These are phyloP conservation scores for Syzygium oleosum DNA, from an alignment of 345 rosid species.

Conservation along the genomic window DNA sequence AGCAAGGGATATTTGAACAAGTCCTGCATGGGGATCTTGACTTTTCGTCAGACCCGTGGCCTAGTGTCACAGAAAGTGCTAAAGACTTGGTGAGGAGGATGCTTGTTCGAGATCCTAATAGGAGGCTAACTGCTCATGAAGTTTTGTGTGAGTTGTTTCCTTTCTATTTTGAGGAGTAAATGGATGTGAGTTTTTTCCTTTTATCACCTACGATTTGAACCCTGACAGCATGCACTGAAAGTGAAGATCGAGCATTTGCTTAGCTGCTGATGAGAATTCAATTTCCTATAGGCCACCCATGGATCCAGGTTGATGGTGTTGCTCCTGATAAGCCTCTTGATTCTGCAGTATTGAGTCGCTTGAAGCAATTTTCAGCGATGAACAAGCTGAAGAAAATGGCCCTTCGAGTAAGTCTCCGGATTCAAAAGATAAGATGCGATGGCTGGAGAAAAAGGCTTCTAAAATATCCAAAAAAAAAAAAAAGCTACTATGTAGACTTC, in stretches of 20 bases:
- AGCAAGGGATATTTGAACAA: constrained; percentile 42
- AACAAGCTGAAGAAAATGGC: constrained; percentile 41
- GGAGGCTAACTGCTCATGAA: constrained; percentile 34
- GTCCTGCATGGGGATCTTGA: constrained; percentile 40
- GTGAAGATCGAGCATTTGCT: not conserved
- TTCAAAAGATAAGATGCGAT: not conserved
- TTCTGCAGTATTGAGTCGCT: constrained; percentile 31
- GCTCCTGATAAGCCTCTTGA: constrained; percentile 45
- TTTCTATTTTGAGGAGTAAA: not conserved
- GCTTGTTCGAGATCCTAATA: constrained; percentile 35
- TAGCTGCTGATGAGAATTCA: not conserved
- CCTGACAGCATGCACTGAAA: not conserved
- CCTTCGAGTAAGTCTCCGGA: constrained; percentile 14
- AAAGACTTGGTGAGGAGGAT: constrained; percentile 36
- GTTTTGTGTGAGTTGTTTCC: constrained; percentile 25
- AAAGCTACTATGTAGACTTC: not conserved
- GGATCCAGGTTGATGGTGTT: constrained; percentile 38
- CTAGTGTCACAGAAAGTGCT: constrained; percentile 36
- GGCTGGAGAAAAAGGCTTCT: not conserved
- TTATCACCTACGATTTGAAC: not conserved
- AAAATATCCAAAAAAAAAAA: not conserved
- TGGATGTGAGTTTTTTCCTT: not conserved
- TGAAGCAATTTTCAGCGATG: constrained; percentile 46
- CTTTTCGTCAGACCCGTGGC: constrained; percentile 41
- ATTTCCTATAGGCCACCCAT: constrained; percentile 29